A percentile compares a stretch with the other conserved stretches of the same genome.
phyloP scores from a whole-genome alignment of 2,329 filamentous ascomycete genomes.

The Botrytis byssoidea region DNA sequence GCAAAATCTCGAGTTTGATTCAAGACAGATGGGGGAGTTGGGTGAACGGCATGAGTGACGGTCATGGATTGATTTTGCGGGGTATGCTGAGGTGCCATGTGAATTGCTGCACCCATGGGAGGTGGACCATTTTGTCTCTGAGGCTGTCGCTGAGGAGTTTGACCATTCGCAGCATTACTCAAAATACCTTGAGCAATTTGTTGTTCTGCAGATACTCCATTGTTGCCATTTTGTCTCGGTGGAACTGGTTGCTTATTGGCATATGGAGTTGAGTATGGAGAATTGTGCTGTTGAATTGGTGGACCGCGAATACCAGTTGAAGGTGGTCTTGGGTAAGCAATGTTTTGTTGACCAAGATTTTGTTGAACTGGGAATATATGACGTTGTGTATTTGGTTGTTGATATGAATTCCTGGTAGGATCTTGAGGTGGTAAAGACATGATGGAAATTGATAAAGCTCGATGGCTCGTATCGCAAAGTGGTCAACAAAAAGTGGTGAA shows the following conservation, averaged over 20 bases:
- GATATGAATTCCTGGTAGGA: conserved; percentile 24
- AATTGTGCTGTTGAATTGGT: conserved; percentile 33
- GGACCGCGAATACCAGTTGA: conserved; percentile 32
- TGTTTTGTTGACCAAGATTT: conserved; percentile 30
- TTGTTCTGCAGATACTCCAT: conserved; percentile 37
- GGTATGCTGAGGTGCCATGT: conserved; percentile 35
- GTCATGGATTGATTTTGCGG: conserved; percentile 35
- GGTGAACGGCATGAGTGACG: conserved; percentile 37
- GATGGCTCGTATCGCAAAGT: conserved; percentile 17
- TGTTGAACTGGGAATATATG: conserved; percentile 30
- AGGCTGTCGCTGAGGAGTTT: conserved; percentile 36
- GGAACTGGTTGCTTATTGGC: conserved; percentile 31
- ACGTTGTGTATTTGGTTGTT: conserved; percentile 24
- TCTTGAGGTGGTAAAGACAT: conserved; percentile 37
- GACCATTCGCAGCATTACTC: conserved; percentile 30
- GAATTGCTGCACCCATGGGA: conserved; percentile 37
- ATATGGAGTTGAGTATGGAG: conserved; percentile 37
- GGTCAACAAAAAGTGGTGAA: conserved; percentile 21
- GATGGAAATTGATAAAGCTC: conserved; percentile 19
- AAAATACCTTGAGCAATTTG: conserved; percentile 40
- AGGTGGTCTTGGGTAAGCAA: conserved; percentile 31
- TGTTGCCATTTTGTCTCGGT: conserved; percentile 32
- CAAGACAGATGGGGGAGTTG: conserved; percentile 27
- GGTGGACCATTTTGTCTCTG: conserved; percentile 28
- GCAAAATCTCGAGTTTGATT: conserved; percentile 27